These are phyloP conservation scores for Arthrocladium fulminans DNA, from an alignment of 2,329 filamentous ascomycete genomes.

Conservation along the genomic window DNA sequence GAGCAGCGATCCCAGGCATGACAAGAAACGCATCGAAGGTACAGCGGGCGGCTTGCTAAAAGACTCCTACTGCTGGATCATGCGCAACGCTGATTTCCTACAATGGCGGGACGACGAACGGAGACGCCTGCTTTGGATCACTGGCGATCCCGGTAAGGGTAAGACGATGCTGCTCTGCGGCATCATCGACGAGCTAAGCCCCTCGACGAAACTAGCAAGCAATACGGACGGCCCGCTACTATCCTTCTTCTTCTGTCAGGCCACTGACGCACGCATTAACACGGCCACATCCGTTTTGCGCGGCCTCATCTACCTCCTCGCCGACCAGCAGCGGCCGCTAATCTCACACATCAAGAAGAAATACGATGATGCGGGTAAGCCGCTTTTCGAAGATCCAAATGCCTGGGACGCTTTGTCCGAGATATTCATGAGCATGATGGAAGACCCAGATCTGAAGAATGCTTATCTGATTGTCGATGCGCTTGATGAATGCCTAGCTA, in stretches of 20 bases:
- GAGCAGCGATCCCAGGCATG: neutral
- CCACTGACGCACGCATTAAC: slow-evolving; percentile 23
- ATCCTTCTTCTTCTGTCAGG: slow-evolving; percentile 31
- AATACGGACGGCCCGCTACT: neutral
- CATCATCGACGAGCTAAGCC: slow-evolving; percentile 26
- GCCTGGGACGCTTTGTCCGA: slow-evolving; percentile 30
- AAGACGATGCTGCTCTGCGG: slow-evolving; percentile 34
- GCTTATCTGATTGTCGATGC: neutral
- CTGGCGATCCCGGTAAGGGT: slow-evolving; percentile 31
- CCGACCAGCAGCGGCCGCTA: slow-evolving; percentile 28
- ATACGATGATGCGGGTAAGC: slow-evolving; percentile 29
- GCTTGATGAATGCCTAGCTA: neutral
- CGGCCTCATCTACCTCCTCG: slow-evolving; percentile 37
- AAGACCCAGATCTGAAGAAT: slow-evolving; percentile 25
- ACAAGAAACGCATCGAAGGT: slow-evolving; percentile 22
- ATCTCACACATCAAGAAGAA: slow-evolving; percentile 28
- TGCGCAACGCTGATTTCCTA: slow-evolving; percentile 17
- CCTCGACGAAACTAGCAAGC: no score
- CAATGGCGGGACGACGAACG: slow-evolving; percentile 21
- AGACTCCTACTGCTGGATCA: slow-evolving; percentile 21
- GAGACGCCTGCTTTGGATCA: slow-evolving; percentile 31
- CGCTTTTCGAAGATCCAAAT: slow-evolving; percentile 34
- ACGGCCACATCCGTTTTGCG: slow-evolving; percentile 28
- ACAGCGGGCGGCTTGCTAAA: slow-evolving; percentile 18
- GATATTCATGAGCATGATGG: slow-evolving; percentile 35